Evolutionary conservation across 129 eudicot genomes (phyloP), one percentile per base, ranked within the genome.

Genomic region (Oenanthe sinensis): DNA sequence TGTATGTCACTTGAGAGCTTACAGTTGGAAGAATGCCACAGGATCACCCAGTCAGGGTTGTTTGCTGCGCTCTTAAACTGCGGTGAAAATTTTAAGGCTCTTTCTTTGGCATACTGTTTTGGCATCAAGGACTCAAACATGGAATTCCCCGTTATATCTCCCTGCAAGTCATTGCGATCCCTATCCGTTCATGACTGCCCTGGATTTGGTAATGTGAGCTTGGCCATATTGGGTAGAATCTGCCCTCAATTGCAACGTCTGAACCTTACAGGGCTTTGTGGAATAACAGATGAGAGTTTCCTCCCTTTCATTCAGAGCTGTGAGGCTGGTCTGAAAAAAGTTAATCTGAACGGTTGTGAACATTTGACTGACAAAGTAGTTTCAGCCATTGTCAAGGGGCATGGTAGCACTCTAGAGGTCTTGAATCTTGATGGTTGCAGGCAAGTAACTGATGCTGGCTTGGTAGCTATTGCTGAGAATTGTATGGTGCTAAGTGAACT

Each of bases 11-110:
- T 95, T 3, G 92, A 88, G 81, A 87, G 82, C 72, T 83, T 95
- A 37, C 85, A 86, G 50, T 80, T 92, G 46, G 97, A 92, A 72
- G 99, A 95, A 79, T 89, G 96, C 91, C 94, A 95, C 71, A 81
- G 91, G 83, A 84, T 95, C 75, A 95, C 99, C 77, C 95, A 88
- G 76, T 70, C 52, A 63, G 96, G 97, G 70, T 39, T 90, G 63
- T 87, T 90, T 46, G 85, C 80, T 76, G 52, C 90, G 12, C 82
- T 95, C 52, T 2, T 84, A 42, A 83, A 75, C 85, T 78, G 84
- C 78, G 85, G 84, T 79, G 73, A 78, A 52, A 92, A 86, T 17
- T 80, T 95, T 86, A 92, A 92, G 89, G 88, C 89, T 88, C 85
- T 95, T 70, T 37, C 91, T 28, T 48, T 91, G 50, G 77, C 85